These are phyloP conservation scores for Backusella circina DNA, from an alignment of 192 early-diverging fungal species.

Conservation along the genomic window DNA sequence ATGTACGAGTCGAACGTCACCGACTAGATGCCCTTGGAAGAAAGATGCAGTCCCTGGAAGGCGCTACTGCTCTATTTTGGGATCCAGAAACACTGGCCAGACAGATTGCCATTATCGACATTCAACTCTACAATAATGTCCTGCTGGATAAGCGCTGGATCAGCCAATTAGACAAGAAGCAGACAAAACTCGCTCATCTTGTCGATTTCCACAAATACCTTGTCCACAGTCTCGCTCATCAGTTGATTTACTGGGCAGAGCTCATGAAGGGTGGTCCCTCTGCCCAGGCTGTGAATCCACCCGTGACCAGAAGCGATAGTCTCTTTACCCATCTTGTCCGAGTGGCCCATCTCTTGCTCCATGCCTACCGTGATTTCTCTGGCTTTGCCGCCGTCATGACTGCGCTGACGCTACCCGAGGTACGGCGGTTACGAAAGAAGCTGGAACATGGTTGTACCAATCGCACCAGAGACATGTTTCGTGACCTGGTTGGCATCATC, in stretches of 20 bases:
- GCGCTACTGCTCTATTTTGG: slow-evolving; percentile 40
- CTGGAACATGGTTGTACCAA: slow-evolving; percentile 37
- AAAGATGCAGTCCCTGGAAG: slow-evolving; percentile 43
- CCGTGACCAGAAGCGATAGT: slow-evolving; percentile 23
- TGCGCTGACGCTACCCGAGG: slow-evolving; percentile 47
- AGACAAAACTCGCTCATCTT: slow-evolving; percentile 28
- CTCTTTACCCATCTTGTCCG: slow-evolving; percentile 42
- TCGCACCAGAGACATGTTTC: slow-evolving; percentile 37
- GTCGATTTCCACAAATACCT: slow-evolving; percentile 54
- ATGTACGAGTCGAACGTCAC: slow-evolving; percentile 33
- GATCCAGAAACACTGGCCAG: slow-evolving; percentile 42
- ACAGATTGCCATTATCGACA: slow-evolving; percentile 50
- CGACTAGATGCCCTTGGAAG: slow-evolving; percentile 39
- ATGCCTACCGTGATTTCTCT: slow-evolving; percentile 53
- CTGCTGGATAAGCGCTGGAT: slow-evolving; percentile 33
- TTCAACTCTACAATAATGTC: slow-evolving; percentile 39
- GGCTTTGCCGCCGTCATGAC: slow-evolving; percentile 49
- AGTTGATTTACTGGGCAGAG: slow-evolving; percentile 37
- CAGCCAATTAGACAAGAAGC: slow-evolving; percentile 30
- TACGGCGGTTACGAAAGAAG: slow-evolving; percentile 41
- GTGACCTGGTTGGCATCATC: slow-evolving; percentile 27
- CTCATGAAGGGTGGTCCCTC: slow-evolving; percentile 19
- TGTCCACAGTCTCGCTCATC: slow-evolving; percentile 47
- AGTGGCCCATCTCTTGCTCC: slow-evolving; percentile 41
- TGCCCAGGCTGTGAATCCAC: slow-evolving; percentile 30